Percentiles rank a stretch among this genome's conserved stretches.
Conservation (phyloP, 2,329 filamentous ascomycete genomes). For the Aspergillus jensenii region DNA sequence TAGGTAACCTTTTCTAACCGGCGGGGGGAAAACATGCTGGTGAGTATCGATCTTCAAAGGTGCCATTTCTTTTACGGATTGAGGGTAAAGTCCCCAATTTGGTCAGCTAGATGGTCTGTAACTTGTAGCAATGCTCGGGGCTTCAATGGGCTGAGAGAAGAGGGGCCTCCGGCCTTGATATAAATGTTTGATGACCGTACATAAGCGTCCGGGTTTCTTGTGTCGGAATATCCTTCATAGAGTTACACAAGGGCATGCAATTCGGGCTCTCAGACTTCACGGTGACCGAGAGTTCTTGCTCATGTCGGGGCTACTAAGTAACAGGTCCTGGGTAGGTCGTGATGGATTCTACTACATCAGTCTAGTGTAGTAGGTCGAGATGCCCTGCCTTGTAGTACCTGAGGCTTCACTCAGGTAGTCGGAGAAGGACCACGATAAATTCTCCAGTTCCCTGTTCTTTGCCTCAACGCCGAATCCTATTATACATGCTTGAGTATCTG, state of each 20-base stretch:
- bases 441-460: neutral
- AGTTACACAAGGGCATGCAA: neutral
- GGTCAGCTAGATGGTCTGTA: no score
- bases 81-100: no score
- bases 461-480: neutral
- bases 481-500: neutral
- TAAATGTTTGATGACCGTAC: neutral
- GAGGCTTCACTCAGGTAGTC: neutral
- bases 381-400: neutral
- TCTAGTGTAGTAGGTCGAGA: no score
- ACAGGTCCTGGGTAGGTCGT: neutral
- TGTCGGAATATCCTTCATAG: neutral
- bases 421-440: neutral
- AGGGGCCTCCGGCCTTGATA: neutral
- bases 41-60: neutral
- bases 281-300: neutral
- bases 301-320: no score
- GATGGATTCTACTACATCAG: no score
- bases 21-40: neutral
- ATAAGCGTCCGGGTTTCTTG: neutral
- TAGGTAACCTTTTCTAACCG: neutral
- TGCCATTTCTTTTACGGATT: neutral
- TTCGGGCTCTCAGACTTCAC: neutral
- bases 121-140: neutral
- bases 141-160: neutral